These are phyloP conservation scores for Sugiyamaella neomexicana DNA, from an alignment of 1,139 yeast genomes.

Conservation along the genomic window DNA sequence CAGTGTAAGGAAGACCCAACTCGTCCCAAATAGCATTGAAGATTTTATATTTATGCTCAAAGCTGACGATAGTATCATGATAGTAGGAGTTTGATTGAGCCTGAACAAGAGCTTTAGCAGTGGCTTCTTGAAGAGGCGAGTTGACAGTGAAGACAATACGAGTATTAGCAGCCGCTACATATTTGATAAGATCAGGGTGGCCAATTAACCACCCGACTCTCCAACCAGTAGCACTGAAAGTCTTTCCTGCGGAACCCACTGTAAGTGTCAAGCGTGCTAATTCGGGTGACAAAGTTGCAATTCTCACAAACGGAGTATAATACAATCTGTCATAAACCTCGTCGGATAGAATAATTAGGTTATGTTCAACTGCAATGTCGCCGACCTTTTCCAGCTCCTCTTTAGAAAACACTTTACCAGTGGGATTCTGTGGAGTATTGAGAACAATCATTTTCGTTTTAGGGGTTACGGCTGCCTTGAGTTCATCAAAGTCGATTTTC, in stretches of 20 bases:
- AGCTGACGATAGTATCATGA: constrained; percentile 63
- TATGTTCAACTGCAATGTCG: constrained; percentile 75
- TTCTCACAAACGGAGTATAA: constrained; percentile 73
- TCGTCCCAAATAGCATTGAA: constrained; percentile 80
- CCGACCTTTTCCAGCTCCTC: constrained; percentile 77
- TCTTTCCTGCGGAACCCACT: constrained; percentile 96
- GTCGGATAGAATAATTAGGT: constrained; percentile 79
- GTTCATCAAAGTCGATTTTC: constrained; percentile 76
- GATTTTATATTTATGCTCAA: constrained; percentile 66
- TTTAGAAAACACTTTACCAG: constrained; percentile 81
- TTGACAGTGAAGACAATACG: constrained; percentile 89
- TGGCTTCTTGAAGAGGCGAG: constrained; percentile 92
- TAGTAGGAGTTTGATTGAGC: constrained; percentile 69
- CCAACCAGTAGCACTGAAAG: constrained; percentile 99
- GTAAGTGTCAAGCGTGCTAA: constrained; percentile 76
- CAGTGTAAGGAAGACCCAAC: constrained; percentile 81
- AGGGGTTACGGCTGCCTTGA: constrained; percentile 64
- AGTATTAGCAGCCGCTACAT: constrained; percentile 87
- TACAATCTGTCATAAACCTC: constrained; percentile 93
- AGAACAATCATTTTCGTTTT: constrained; percentile 83
- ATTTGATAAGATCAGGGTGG: constrained; percentile 73
- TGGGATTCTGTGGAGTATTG: constrained; percentile 95
- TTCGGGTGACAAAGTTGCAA: constrained; percentile 80
- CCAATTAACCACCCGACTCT: constrained; percentile 96
- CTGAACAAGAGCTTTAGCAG: constrained; percentile 67